A percentile compares a stretch with the other conserved stretches of the same genome.
These are phyloP conservation scores for Dentiscutata heterogama DNA, from an alignment of 371 early-diverging fungal species.

Conservation along the genomic window DNA sequence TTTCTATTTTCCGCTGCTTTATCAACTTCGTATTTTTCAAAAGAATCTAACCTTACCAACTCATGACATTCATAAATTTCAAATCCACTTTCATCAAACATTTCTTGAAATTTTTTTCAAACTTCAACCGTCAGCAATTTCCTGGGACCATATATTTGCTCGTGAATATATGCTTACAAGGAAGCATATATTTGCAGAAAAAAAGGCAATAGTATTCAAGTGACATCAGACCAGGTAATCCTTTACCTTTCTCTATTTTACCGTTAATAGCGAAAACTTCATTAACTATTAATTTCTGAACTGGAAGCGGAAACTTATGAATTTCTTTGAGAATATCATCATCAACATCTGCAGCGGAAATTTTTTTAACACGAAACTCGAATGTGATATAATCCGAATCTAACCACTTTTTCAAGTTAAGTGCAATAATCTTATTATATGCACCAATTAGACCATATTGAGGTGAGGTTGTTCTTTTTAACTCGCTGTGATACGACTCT, in stretches of 20 bases:
- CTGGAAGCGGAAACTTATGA: not conserved
- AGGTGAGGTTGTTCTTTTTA: conserved; percentile 6
- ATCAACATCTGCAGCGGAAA: not conserved
- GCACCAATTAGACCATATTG: conserved; percentile 8
- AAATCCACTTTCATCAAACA: conserved; percentile 26
- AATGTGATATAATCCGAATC: not conserved
- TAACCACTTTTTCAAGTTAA: not conserved
- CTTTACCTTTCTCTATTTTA: conserved; percentile 32
- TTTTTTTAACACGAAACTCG: not conserved
- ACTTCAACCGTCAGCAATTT: conserved; percentile 17
- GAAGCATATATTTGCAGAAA: not conserved
- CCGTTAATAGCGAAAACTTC: not conserved
- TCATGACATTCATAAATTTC: conserved; percentile 23
- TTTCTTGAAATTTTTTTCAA: conserved; percentile 23
- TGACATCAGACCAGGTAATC: conserved; percentile 18
- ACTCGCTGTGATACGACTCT: conserved; percentile 39
- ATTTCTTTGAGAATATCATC: conserved; percentile 1
- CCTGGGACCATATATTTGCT: conserved; percentile 1
- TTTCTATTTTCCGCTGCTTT: too few relatives aligned
- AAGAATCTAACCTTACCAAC: not conserved
- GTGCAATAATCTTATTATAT: not conserved
- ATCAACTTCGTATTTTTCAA: not conserved
- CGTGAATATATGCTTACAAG: conserved; percentile 25
- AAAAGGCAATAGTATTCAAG: conserved; percentile 8
- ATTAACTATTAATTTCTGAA: not conserved